These are phyloP conservation scores for Helichrysum umbraculigerum DNA, from an alignment of 129 eudicot species.

Conservation along the genomic window DNA sequence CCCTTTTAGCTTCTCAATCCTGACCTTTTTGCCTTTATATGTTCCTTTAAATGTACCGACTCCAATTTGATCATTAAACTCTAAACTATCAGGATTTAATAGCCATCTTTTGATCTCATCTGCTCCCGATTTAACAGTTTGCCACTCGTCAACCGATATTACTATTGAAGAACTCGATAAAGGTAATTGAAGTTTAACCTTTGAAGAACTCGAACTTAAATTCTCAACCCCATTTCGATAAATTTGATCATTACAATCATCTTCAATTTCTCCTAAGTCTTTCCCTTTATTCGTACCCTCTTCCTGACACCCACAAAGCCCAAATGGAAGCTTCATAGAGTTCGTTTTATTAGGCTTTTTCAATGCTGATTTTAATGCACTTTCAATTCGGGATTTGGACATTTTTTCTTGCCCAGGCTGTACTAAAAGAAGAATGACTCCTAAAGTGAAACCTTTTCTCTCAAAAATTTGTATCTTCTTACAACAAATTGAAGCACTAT, in stretches of 20 bases:
- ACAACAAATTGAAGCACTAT: constrained; percentile 77
- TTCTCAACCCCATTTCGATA: constrained; percentile 58
- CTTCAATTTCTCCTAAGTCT: constrained; percentile 68
- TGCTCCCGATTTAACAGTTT: constrained; percentile 79
- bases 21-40: constrained; percentile 76
- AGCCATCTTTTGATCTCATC: constrained; percentile 82
- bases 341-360: constrained; percentile 59
- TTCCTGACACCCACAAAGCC: constrained; percentile 99
- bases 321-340: constrained; percentile 85
- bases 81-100: constrained; percentile 74
- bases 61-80: constrained; percentile 75
- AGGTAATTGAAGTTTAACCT: constrained; percentile 58
- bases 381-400: constrained; percentile 60
- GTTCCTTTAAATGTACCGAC: constrained; percentile 72
- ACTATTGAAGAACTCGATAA: constrained; percentile 58
- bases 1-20: constrained; percentile 91
- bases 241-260: constrained; percentile 52
- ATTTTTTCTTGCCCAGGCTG: constrained; percentile 78
- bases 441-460: constrained; percentile 84
- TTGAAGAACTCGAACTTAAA: constrained; percentile 32
- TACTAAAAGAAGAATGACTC: constrained; percentile 64
- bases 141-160: constrained; percentile 97
- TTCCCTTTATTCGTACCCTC: constrained; percentile 62
- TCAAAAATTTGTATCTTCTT: constrained; percentile 97
- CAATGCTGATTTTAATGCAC: constrained; percentile 60